These are phyloP conservation scores for Sporothrix phasma DNA, from an alignment of 2,329 filamentous ascomycete genomes.

Conservation along the genomic window DNA sequence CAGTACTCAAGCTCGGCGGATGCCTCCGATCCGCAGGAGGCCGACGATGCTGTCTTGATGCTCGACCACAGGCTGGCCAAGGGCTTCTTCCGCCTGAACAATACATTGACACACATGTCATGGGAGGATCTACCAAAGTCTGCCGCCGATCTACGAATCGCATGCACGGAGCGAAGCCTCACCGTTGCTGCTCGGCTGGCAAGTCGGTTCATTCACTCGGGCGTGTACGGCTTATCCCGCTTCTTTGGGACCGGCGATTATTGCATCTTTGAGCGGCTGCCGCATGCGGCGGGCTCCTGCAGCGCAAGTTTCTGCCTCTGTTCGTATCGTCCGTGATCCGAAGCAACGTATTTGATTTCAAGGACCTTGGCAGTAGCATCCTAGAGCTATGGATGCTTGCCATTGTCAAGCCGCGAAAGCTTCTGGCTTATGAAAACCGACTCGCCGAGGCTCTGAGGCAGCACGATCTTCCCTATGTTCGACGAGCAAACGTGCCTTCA, in stretches of 20 bases:
- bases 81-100: slow-evolving; percentile 37
- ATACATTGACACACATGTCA: slow-evolving; percentile 10
- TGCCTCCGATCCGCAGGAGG: slow-evolving; percentile 25
- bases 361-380: slow-evolving; percentile 35
- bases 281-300: slow-evolving; percentile 31
- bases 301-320: slow-evolving; percentile 38
- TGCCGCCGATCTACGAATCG: neutral
- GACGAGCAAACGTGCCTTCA: slow-evolving; percentile 29
- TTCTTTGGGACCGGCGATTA: slow-evolving; percentile 41
- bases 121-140: slow-evolving; percentile 2
- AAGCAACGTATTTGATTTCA: slow-evolving; percentile 37
- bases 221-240: slow-evolving; percentile 34
- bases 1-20: slow-evolving; percentile 29
- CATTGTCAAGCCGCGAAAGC: slow-evolving; percentile 39
- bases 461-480: slow-evolving; percentile 35
- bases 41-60: slow-evolving; percentile 40
- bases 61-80: slow-evolving; percentile 40
- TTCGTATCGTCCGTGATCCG: slow-evolving; percentile 43
- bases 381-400: slow-evolving; percentile 44
- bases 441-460: slow-evolving; percentile 38
- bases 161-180: slow-evolving; percentile 37
- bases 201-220: slow-evolving; percentile 35
- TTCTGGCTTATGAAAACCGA: slow-evolving; percentile 39
- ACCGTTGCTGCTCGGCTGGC: slow-evolving; percentile 37
- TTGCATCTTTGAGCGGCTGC: slow-evolving; percentile 37